phyloP scores from a whole-genome alignment of 2,329 filamentous ascomycete species.

The Bipolaris gigantea region DNA sequence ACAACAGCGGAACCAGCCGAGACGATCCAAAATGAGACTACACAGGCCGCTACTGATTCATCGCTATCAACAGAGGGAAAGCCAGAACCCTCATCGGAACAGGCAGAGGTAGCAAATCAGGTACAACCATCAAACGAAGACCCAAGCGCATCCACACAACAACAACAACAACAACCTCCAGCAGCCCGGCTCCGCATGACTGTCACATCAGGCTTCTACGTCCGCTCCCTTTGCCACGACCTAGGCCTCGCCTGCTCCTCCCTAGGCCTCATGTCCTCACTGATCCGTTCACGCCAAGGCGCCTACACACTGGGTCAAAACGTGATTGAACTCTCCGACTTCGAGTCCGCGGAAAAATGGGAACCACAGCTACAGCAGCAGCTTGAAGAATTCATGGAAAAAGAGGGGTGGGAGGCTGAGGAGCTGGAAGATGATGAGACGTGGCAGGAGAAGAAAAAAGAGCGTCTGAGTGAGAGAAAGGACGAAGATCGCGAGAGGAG shows the following conservation, averaged over 20 bases:
- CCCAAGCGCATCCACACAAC: background rate
- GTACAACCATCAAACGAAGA: background rate
- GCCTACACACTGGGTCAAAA: constrained; percentile 73
- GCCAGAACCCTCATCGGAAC: background rate
- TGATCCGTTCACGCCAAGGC: constrained; percentile 79
- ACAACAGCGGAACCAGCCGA: background rate
- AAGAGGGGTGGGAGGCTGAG: constrained; percentile 41
- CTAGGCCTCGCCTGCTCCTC: constrained; percentile 81
- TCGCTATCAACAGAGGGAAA: constrained; percentile 1
- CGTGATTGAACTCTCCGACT: constrained; percentile 76
- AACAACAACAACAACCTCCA: constrained; percentile 50
- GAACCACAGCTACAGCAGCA: constrained; percentile 69
- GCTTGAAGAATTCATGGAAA: constrained; percentile 56
- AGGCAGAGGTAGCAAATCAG: background rate
- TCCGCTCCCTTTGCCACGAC: constrained; percentile 90
- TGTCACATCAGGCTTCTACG: constrained; percentile 94
- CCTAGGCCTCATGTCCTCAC: constrained; percentile 80
- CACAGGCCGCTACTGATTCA: background rate
- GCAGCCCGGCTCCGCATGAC: constrained; percentile 86
- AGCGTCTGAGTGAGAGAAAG: constrained; percentile 33
- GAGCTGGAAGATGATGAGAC: constrained; percentile 34
- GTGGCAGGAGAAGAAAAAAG: constrained; percentile 48
- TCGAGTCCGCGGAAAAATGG: constrained; percentile 78
- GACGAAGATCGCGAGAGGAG: constrained; percentile 27
- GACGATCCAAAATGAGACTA: background rate